Evolutionary conservation across 2,329 filamentous ascomycete genomes (phyloP).

Genomic region (Hortaea werneckii): DNA sequence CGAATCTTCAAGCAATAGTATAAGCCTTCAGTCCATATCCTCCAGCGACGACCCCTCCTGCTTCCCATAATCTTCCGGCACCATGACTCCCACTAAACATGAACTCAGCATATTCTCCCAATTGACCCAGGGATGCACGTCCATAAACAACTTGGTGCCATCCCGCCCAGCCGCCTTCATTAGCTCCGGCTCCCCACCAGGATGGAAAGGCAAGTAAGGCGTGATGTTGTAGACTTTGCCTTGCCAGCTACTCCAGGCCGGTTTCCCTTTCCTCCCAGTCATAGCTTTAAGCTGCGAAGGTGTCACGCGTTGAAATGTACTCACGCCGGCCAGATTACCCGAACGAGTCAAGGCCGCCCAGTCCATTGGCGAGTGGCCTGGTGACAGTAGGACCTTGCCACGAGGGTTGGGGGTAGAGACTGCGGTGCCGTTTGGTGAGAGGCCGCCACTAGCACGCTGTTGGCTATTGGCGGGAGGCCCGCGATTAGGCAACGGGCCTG

Average conservation of each 20-base stretch:
- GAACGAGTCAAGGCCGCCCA: slow-evolving; percentile 69
- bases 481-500: slow-evolving; percentile 40
- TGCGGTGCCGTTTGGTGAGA: slow-evolving; percentile 21
- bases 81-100: slow-evolving; percentile 52
- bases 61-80: slow-evolving; percentile 41
- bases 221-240: slow-evolving; percentile 91
- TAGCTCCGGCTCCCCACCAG: slow-evolving; percentile 70
- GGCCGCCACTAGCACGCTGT: slow-evolving; percentile 27
- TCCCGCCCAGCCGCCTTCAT: slow-evolving; percentile 72
- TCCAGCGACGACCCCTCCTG: slow-evolving; percentile 33
- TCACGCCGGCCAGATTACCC: slow-evolving; percentile 37
- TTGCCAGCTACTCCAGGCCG: slow-evolving; percentile 83
- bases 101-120: slow-evolving; percentile 56
- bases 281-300: slow-evolving; percentile 67
- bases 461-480: slow-evolving; percentile 30
- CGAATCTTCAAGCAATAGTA: too few species aligned
- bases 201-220: slow-evolving; percentile 83
- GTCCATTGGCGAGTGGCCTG: slow-evolving; percentile 88
- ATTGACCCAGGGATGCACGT: slow-evolving; percentile 58
- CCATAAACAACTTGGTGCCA: slow-evolving; percentile 50
- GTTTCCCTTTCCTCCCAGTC: slow-evolving; percentile 68
- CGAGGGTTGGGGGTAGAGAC: slow-evolving; percentile 33
- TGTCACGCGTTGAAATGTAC: slow-evolving; percentile 59
- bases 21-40: slow-evolving; percentile 45
- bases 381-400: slow-evolving; percentile 68